Percentiles rank a stretch among this genome's conserved stretches.
Conservation (phyloP, 2,329 filamentous ascomycete genomes). For the Fonsecaea monophora region DNA sequence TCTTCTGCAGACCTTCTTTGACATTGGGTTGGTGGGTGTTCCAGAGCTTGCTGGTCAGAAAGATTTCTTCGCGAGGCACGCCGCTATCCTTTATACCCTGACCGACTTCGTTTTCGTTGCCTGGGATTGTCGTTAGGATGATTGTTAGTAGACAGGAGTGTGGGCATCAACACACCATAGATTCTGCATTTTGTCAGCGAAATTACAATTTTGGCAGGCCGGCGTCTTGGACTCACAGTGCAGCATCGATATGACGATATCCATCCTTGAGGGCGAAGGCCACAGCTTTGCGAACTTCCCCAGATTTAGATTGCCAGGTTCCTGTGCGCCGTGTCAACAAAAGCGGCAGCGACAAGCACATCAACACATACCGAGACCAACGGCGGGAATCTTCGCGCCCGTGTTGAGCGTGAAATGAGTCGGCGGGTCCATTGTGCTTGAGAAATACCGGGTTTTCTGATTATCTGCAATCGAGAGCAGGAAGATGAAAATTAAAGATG, state of each 20-base stretch:
- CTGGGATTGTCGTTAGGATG: constrained; percentile 57
- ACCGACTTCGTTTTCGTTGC: constrained; percentile 74
- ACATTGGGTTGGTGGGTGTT: constrained; percentile 67
- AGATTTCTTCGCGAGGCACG: constrained; percentile 69
- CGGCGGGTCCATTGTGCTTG: background rate
- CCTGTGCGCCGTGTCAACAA: constrained; percentile 59
- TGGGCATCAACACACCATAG: constrained; percentile 15
- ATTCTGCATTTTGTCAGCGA: constrained; percentile 18
- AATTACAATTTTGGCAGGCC: too few relatives aligned
- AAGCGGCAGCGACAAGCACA: background rate
- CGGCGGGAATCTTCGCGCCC: constrained; percentile 53
- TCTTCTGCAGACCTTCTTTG: constrained; percentile 57
- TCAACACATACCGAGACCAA: constrained; percentile 53
- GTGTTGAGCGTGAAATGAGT: constrained; percentile 53
- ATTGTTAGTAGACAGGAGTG: background rate
- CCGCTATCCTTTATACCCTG: constrained; percentile 68
- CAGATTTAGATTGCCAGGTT: constrained; percentile 67
- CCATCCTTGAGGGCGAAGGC: constrained; percentile 70
- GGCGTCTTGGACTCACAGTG: constrained; percentile 24
- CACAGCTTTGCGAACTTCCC: constrained; percentile 73
- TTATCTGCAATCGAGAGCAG: too few relatives aligned
- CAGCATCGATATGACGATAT: constrained; percentile 76
- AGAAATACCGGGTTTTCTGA: too few relatives aligned
- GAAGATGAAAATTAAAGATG: too few relatives aligned
- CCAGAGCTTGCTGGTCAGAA: constrained; percentile 80